A percentile compares a stretch with the other conserved stretches of the same genome.
phyloP scores from a whole-genome alignment of 202 grass and related monocot genomes.

The Zoysia matrella region DNA sequence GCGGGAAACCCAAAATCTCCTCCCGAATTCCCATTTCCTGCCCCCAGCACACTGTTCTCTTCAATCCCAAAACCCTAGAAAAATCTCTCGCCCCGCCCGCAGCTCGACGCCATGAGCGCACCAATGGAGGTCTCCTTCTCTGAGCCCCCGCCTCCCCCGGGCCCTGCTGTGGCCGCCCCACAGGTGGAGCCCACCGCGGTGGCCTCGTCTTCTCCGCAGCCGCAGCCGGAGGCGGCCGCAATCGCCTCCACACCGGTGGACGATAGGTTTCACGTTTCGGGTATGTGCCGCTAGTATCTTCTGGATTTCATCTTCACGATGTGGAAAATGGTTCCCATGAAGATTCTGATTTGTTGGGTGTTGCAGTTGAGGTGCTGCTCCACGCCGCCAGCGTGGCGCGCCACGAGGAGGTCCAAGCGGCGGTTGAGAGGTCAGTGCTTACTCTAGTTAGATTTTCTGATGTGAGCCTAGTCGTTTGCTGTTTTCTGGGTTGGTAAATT shows the following conservation, averaged over 20 bases:
- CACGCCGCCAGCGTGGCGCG: conserved; percentile 69
- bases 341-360: conserved; percentile 34
- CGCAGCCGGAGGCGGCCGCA: not conserved
- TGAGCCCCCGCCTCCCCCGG: conserved; percentile 40
- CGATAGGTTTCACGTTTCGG: conserved; percentile 80
- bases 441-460: not conserved
- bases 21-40: not conserved
- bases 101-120: conserved; percentile 64
- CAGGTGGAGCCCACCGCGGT: not conserved
- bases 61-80: conserved; percentile 49
- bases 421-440: conserved; percentile 77
- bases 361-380: conserved; percentile 92
- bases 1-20: conserved; percentile 50
- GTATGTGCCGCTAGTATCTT: conserved; percentile 26
- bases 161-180: not conserved
- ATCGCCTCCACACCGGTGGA: conserved; percentile 42
- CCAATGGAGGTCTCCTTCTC: conserved; percentile 91
- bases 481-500: not conserved
- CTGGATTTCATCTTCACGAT: not conserved
- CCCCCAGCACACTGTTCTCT: no score
- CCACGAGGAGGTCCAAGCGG: conserved; percentile 58
- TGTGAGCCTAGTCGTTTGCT: no score
- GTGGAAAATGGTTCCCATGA: conserved; percentile 2
- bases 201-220: not conserved
- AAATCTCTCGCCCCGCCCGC: conserved; percentile 5